These are phyloP conservation scores for Ustilago tritici DNA, from an alignment of 1,284 basidiomycete genomes.

Conservation along the genomic window DNA sequence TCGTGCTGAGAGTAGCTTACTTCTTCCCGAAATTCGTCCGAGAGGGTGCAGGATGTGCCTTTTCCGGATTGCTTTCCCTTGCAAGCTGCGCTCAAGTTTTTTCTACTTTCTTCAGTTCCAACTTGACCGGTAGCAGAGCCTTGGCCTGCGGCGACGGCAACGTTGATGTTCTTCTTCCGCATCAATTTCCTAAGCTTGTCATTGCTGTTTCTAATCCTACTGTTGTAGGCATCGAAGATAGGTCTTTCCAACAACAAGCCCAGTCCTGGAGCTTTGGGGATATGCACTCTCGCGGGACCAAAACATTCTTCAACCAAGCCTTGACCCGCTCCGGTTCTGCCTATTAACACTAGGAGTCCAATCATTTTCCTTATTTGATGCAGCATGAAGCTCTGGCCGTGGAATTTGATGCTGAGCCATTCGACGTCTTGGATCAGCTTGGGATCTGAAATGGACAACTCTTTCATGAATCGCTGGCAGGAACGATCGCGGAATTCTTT, in stretches of 20 bases:
- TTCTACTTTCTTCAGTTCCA: neutral
- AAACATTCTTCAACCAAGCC: constrained; percentile 71
- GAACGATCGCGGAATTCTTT: constrained; percentile 85
- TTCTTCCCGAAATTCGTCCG: constrained; percentile 46
- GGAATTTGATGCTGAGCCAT: constrained; percentile 92
- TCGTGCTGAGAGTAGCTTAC: constrained; percentile 49
- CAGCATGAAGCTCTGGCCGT: constrained; percentile 98
- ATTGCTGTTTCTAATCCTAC: constrained; percentile 73
- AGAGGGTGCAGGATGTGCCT: constrained; percentile 9
- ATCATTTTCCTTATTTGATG: constrained; percentile 99
- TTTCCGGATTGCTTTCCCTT: constrained; percentile 4
- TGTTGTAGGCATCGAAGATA: constrained; percentile 81
- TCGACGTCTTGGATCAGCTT: constrained; percentile 88
- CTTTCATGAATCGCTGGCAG: constrained; percentile 76
- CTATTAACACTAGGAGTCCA: constrained; percentile 79
- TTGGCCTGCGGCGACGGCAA: constrained; percentile 3
- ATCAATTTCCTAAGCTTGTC: constrained; percentile 70
- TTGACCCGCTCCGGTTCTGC: constrained; percentile 53
- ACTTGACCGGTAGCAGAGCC: neutral
- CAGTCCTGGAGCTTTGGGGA: constrained; percentile 96
- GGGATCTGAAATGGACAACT: constrained; percentile 60
- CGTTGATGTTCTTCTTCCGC: constrained; percentile 22
- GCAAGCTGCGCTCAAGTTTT: neutral
- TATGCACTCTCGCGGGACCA: constrained; percentile 80
- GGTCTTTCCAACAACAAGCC: constrained; percentile 95